Base-by-base conservation (phyloP, 2,329 filamentous ascomycete species). In the Bipolaris sorokiniana region DNA sequence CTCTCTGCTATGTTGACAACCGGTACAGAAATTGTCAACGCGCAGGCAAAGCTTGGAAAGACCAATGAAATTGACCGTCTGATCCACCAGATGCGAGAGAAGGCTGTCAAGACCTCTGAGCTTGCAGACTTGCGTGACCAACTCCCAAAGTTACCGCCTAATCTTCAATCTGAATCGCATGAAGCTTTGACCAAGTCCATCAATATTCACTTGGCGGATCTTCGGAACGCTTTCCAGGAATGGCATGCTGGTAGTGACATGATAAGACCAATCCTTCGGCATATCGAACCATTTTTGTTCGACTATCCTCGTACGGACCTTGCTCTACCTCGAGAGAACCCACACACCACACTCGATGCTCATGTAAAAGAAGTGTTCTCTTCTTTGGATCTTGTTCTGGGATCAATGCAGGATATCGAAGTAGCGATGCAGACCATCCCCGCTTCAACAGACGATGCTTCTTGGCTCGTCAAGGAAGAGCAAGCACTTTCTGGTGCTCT, bases 371-470 rank as follows among this genome's bases (percentile, higher is more conserved):
- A 82, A 3, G 75, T 92, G 1, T 84, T 90, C 36, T 83, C 77
- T 1, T 80, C 90, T n/a, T 85, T 89, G 45, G 90, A 96, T 74
- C 85, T 86, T 48, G 84, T 94, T 26, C 86, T 97, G 1, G 89
- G 94, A 34, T 88, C 90, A 1, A 83, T 96, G 46, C 92, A 97
- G 73, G 86, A 88, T 61, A 83, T 90, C 44, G 84, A 86, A 56
- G 85, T 84, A 58, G 77, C 82, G 2, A 78, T 86, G 7, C 76
- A 79, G 10, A 79, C 80, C 3, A 77, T 88, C 1, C 87, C 89
- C 1, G 72, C 76, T 4, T 85, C 88, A 1, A 80, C 81, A 1
- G 87, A 91, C 33, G 86, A 89, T 41, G 67, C 80, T 1, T 80
- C 83, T 2, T 92, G 90, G 87, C 75, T 93, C 7, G 74, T 84